phyloP scores from a whole-genome alignment of 1,284 basidiomycete species.

The Caloboletus inedulis region DNA sequence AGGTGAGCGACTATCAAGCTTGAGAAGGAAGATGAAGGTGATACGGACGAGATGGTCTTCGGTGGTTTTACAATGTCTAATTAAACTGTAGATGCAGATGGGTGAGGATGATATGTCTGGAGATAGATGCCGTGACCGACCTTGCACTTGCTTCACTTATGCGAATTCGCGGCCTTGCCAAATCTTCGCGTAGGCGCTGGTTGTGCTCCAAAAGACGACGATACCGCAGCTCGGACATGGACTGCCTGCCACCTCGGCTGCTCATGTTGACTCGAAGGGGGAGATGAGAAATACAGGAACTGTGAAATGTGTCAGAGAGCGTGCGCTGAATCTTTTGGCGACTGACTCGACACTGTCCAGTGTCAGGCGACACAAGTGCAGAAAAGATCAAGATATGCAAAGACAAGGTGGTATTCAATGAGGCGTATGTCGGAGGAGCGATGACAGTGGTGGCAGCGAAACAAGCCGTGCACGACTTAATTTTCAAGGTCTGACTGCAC shows the following conservation, averaged over 20 bases:
- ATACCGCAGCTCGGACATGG: conserved; percentile 96
- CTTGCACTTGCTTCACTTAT: conserved; percentile 90
- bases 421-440: conserved; percentile 5
- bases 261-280: conserved; percentile 44
- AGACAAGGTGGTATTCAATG: conserved; percentile 1
- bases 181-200: conserved; percentile 84
- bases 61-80: conserved; percentile 88
- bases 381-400: neutral
- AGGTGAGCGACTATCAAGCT: conserved; percentile 9
- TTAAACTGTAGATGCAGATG: conserved; percentile 54
- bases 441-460: conserved; percentile 11
- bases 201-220: conserved; percentile 92
- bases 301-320: conserved; percentile 9
- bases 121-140: conserved; percentile 45
- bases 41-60: conserved; percentile 57
- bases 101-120: conserved; percentile 9
- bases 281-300: conserved; percentile 4
- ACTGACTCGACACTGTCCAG: conserved; percentile 8
- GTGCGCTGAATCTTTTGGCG: neutral
- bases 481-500: conserved; percentile 10
- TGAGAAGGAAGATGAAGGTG: neutral
- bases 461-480: conserved; percentile 11
- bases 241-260: conserved; percentile 65
- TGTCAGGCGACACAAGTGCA: neutral
- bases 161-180: conserved; percentile 80